Conservation (phyloP, 2,329 filamentous ascomycete species). For the Exserohilum rostratum region DNA sequence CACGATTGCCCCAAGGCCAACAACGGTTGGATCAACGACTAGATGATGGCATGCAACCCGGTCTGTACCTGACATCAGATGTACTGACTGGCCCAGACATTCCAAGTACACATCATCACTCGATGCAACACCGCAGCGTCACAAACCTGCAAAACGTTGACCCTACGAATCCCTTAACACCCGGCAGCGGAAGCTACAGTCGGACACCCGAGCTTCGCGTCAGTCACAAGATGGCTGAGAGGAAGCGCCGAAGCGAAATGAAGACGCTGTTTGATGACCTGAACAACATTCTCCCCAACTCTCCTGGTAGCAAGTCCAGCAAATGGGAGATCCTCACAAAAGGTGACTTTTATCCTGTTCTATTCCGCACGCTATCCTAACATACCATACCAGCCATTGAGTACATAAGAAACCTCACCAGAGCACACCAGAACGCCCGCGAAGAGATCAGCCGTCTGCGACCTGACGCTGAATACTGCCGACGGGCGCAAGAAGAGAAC, state of each 20-base stretch:
- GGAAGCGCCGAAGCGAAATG: constrained; percentile 85
- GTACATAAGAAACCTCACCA: constrained; percentile 53
- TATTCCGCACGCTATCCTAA: constrained; percentile 11
- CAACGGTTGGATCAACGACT: constrained; percentile 73
- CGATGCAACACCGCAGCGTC: constrained; percentile 75
- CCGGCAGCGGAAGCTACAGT: constrained; percentile 76
- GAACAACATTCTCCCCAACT: constrained; percentile 77
- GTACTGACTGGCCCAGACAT: constrained; percentile 46
- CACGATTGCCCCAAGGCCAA: constrained; percentile 73
- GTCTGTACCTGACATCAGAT: constrained; percentile 3
- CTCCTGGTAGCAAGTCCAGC: constrained; percentile 81
- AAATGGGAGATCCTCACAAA: constrained; percentile 91
- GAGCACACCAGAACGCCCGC: constrained; percentile 47
- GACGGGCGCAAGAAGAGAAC: constrained; percentile 55
- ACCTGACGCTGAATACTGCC: constrained; percentile 52
- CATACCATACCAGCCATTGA: constrained; percentile 52
- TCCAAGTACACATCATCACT: constrained; percentile 70
- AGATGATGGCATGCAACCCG: constrained; percentile 61
- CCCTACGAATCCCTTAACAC: constrained; percentile 55
- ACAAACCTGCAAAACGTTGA: constrained; percentile 68
- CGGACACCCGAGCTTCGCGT: constrained; percentile 80
- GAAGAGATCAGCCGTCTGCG: constrained; percentile 51
- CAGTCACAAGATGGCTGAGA: constrained; percentile 83
- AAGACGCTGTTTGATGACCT: constrained; percentile 85
- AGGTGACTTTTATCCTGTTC: constrained; percentile 61